Evolutionary conservation across 371 early-diverging fungal genomes (phyloP).

Genomic region (Zopfochytrium polystomum): DNA sequence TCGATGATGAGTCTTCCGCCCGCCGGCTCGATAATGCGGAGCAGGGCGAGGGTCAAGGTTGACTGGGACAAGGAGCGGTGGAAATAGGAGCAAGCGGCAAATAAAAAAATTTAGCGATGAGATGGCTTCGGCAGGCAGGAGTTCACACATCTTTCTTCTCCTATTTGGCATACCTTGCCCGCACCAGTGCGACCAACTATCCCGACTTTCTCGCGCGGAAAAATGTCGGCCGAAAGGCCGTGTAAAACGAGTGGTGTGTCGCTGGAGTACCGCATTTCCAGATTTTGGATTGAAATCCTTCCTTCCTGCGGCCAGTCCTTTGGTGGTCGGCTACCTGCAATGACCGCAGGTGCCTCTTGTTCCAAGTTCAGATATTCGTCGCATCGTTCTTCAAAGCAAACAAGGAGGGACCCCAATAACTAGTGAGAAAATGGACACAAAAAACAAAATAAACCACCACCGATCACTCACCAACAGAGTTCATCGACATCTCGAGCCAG

Average conservation of each 20-base stretch:
- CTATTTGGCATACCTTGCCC: too few relatives aligned
- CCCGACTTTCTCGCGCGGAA: slow-evolving; percentile 70
- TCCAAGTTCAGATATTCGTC: slow-evolving; percentile 63
- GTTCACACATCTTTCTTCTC: too few relatives aligned
- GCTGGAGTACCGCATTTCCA: too few relatives aligned
- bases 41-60: too few relatives aligned
- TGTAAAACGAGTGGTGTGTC: too few relatives aligned
- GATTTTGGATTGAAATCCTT: slow-evolving; percentile 37
- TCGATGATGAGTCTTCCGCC: too few relatives aligned
- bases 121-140: too few relatives aligned
- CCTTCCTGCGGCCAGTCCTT: slow-evolving; percentile 38
- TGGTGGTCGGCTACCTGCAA: slow-evolving; percentile 29
- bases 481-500: slow-evolving; percentile 75
- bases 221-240: slow-evolving; percentile 57
- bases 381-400: slow-evolving; percentile 8
- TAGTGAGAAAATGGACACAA: neutral
- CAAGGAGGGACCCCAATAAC: too few relatives aligned
- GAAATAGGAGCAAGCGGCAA: slow-evolving; percentile 7
- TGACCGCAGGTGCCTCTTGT: slow-evolving; percentile 58
- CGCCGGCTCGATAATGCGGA: too few relatives aligned
- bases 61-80: neutral
- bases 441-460: neutral
- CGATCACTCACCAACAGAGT: slow-evolving; percentile 40
- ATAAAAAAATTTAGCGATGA: slow-evolving; percentile 42
- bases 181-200: too few relatives aligned